Evolutionary conservation across 1,284 basidiomycete genomes (phyloP), one percentile per base, ranked within the genome.

Genomic region (Athelia sp.): DNA sequence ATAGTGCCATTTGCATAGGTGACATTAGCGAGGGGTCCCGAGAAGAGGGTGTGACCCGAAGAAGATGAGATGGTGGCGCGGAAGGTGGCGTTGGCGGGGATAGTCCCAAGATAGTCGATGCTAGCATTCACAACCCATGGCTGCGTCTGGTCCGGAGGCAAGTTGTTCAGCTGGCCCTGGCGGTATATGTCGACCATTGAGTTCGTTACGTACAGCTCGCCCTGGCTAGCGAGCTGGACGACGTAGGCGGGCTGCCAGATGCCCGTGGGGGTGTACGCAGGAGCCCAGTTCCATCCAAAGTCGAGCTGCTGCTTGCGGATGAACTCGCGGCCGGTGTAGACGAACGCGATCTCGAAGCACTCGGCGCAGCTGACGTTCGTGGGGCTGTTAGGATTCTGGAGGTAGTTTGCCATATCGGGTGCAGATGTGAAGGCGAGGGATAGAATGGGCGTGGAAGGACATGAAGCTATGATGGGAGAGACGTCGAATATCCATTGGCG

Each of bases 401-500:
- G 36, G 19, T 40, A 40, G 36, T 40, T 40, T 6, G 36, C 36
- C 36, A n/a, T n/a, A 40, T 17, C 36, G 19, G 15, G 36, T 40
- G 36, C 36, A n/a, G 36, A 40, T 4, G 19, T 40, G 36, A 40
- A 40, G 6, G 36, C 15, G 36, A 40, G 36, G 6, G 36, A n/a
- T n/a, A 40, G 36, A 6, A n/a, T 21, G 8, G 36, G 36, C 8
- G 36, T n/a, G 13, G 26, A 29, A 9, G 24, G 8, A n/a, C 36
- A 40, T 8, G 15, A 17, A n/a, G 36, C 6, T 6, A 40, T 6
- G 15, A 40, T 40, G 15, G 36, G 19, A n/a, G 36, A 17, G n/a
- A 40, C 36, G 36, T 40, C 36, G 36, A 40, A 40, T 9, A n/a
- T 40, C 36, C 36, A 40, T 40, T 40, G 36, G 19, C 36, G 36